Base-by-base conservation (phyloP, 306 rosid genomes). In the Lathyrus aphaca region DNA sequence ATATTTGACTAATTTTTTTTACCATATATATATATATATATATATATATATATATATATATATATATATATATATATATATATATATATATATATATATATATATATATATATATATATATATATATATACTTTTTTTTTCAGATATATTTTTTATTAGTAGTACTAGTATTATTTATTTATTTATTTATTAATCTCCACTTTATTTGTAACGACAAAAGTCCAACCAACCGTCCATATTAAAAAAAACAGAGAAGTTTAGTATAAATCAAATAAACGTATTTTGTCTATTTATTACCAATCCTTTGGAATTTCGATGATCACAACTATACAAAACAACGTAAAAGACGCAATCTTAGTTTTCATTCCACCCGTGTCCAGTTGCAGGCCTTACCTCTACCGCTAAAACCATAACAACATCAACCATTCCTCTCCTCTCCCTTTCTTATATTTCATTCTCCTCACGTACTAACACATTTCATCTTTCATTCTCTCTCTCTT, bases 381-480 rank as follows among this genome's bases (percentile, higher is more conserved):
- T 15, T 50, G 56, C 56, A 50, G 56, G 56, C 56, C 56, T 8
- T 8, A 4, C 4, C 56, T 9, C 27, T 11, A 50, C 56, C 27
- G 29, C 27, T 50, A 50, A 50, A 50, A 50, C 56, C 56, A 50
- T 18, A 17, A 17, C 29, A 50, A 17, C 23, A 0, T 2, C 5
- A 48, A 16, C 56, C 56, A 8, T 18, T 4, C 4, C 23, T 17
- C 12, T 15, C 10, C 18, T 16, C 25, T 15, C 11, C 8, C 32
- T 21, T 61, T 35, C 35, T 19, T 49, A 66, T 67, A 5, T 13
- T 16, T 15, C 2, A 13, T 14, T 43, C 13, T 19, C 12, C 65
- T 32, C 42, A 11, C 58, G 48, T 21, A 66, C n/a, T 67, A n/a
- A 55, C 53, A 40, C 8, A 48, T 30, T 18, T 18, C 44, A 48